Base-by-base conservation (phyloP, 192 early-diverging fungal species). In the Phlyctochytrium planicorne region DNA sequence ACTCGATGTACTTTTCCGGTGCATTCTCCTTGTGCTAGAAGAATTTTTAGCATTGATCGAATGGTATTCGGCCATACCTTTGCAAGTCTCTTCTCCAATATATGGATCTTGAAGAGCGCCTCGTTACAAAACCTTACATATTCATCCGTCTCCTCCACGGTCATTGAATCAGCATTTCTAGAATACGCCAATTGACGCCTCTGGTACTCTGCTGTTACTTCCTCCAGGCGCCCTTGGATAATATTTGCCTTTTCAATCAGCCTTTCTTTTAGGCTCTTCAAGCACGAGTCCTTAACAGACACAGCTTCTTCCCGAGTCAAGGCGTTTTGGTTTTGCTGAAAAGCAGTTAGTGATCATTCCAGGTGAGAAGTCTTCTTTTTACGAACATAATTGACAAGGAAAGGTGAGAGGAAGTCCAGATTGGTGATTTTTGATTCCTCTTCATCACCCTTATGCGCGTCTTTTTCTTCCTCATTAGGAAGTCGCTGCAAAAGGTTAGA, bases 181-280 rank as follows among this genome's bases (percentile, higher is more conserved):
- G 76, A 76, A 65, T 86, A 86, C 24, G 71, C 73, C 56, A 80
- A 61, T 65, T 86, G 82, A 6, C 82, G 60, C 34, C 79, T 59
- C 62, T 86, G 82, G 66, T 84, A 86, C 53, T 82, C 84, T 10
- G 72, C 81, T 0, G 78, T 80, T 0, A 81, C 76, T 64, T 86
- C 82, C 60, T 86, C 84, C 30, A 84, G 63, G 16, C 81, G 70
- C 29, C 69, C 61, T 59, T 86, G 84, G 17, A 86, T 83, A 57
- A 86, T 86, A 68, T 78, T 81, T 55, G 78, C 80, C 60, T 86
- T 86, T 59, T 86, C 84, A 24, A 84, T 74, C 17, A 84, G 66
- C 17, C 84, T 64, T 57, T 86, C 82, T 27, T 80, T 80, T 25
- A 84, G 60, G 53, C 53, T 63, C 63, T 80, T 81, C 24, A 86